Evolutionary conservation across 495 filamentous ascomycete genomes (phyloP), one percentile per base, ranked within the genome.

Genomic region (Penicillium subrubescens): DNA sequence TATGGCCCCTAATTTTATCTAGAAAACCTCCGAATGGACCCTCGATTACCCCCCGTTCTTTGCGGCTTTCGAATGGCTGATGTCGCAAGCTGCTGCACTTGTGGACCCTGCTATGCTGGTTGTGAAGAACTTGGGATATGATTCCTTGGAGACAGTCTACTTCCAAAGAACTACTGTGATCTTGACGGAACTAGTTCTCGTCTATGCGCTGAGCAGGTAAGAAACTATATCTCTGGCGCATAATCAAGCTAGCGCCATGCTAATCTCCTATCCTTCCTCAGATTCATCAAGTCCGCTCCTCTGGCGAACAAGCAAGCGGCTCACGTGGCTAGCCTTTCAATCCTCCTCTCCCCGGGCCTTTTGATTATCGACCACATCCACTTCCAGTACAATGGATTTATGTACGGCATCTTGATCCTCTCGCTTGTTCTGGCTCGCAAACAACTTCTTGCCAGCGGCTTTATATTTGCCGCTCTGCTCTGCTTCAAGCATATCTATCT

Each of bases 401-500:
- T 99, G 72, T 98, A 97, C 71, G 95, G 95, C 17, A 79, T 98
- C 37, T 77, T 99, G 43, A 84, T 97, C 25, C 79, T 93, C 35
- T 97, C 94, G 0, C 81, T 99, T 31, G 90, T 96, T 0, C 75
- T 93, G 60, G 92, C 92, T 2, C 88, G 92, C 41, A 88, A 90
- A 58, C 87, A 85, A 64, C 81, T 94, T 14, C 87, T 98, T 10
- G 76, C 78, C 50, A 93, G 92, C 55, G 94, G 92, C 2, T 80
- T 96, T 5, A 69, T 92, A 1, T 99, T 99, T 67, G 94, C 94
- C 5, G 82, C 82, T 3, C 81, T 99, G 8, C 76, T 99, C 60
- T 97, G 94, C 82, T 83, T 97, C 72, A 99, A 99, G 77, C 95
- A 99, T 74, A 99, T 99, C 44, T 97, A 98, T 75, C 90, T 97